A percentile compares a stretch with the other conserved stretches of the same genome.
phyloP scores from a whole-genome alignment of 2,329 filamentous ascomycete genomes.

The Samsoniella hepiali region DNA sequence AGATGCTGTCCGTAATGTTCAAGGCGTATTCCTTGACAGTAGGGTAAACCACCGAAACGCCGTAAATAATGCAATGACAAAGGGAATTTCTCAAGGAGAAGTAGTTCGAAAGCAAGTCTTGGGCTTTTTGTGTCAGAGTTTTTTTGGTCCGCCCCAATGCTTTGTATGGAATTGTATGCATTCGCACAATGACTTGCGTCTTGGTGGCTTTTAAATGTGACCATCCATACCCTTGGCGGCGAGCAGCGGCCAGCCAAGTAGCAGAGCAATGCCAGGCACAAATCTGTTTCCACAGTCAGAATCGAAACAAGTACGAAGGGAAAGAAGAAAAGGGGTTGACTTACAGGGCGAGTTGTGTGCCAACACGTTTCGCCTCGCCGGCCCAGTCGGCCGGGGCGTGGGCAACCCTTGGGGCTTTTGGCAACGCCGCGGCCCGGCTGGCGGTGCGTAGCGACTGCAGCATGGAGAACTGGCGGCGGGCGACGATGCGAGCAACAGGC shows the following conservation, averaged over 20 bases:
- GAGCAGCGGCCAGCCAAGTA: slow-evolving; percentile 36
- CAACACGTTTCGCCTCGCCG: slow-evolving; percentile 31
- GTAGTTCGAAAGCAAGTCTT: neutral
- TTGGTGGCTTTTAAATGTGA: slow-evolving; percentile 25
- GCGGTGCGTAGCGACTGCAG: slow-evolving; percentile 32
- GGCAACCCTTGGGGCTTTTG: slow-evolving; percentile 28
- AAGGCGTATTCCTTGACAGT: neutral
- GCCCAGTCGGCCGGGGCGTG: slow-evolving; percentile 30
- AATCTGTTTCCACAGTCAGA: slow-evolving; percentile 30
- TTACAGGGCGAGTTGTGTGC: slow-evolving; percentile 33
- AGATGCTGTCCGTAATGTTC: neutral
- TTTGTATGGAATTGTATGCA: neutral
- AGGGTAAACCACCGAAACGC: slow-evolving; percentile 1
- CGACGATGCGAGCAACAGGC: slow-evolving; percentile 28
- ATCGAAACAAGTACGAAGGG: neutral
- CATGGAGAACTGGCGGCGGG: slow-evolving; percentile 35
- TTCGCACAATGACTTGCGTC: neutral
- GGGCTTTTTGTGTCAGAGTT: neutral
- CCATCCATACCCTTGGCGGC: slow-evolving; percentile 32
- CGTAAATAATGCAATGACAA: slow-evolving; percentile 9
- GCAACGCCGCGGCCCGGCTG: slow-evolving; percentile 33
- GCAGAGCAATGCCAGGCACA: slow-evolving; percentile 31
- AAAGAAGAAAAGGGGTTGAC: slow-evolving; percentile 20
- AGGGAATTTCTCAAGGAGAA: neutral
- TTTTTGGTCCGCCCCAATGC: neutral